These are phyloP conservation scores for Aureobasidium mangrovei DNA, from an alignment of 2,329 filamentous ascomycete genomes.

Conservation along the genomic window DNA sequence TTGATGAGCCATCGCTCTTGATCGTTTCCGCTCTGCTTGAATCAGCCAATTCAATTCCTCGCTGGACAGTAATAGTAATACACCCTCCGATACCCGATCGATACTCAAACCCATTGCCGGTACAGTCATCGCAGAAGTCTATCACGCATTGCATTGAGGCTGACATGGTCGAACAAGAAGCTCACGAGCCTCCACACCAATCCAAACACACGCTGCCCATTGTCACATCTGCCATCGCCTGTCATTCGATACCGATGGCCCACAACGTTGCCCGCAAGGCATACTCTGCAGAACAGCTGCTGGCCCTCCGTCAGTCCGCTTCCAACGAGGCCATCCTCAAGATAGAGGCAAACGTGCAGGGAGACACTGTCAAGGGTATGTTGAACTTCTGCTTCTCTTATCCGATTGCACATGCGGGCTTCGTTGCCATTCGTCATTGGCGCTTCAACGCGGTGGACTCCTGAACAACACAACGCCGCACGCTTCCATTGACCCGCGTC, in stretches of 20 bases:
- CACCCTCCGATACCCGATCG: background rate
- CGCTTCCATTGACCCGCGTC: background rate
- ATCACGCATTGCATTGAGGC: slow-evolving; percentile 2
- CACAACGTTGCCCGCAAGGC: slow-evolving; percentile 25
- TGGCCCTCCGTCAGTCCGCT: slow-evolving; percentile 26
- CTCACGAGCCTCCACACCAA: background rate
- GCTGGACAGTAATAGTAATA: slow-evolving; percentile 3
- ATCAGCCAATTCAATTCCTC: background rate
- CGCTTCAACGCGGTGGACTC: background rate
- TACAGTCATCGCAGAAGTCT: background rate
- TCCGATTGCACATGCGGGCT: background rate
- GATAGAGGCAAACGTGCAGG: slow-evolving; percentile 29
- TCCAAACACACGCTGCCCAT: background rate
- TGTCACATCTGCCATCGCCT: slow-evolving; percentile 2
- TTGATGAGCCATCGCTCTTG: background rate
- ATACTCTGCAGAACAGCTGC: slow-evolving; percentile 30
- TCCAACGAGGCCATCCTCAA: slow-evolving; percentile 28
- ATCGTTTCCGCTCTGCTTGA: background rate
- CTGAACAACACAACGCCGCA: background rate
- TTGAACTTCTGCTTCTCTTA: background rate
- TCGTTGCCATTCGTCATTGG: background rate
- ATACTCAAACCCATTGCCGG: background rate
- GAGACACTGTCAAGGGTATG: slow-evolving; percentile 31
- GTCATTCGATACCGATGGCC: slow-evolving; percentile 13
- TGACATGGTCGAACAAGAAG: background rate